Conservation (phyloP, 495 filamentous ascomycete species). For the Aspergillus leporis region DNA sequence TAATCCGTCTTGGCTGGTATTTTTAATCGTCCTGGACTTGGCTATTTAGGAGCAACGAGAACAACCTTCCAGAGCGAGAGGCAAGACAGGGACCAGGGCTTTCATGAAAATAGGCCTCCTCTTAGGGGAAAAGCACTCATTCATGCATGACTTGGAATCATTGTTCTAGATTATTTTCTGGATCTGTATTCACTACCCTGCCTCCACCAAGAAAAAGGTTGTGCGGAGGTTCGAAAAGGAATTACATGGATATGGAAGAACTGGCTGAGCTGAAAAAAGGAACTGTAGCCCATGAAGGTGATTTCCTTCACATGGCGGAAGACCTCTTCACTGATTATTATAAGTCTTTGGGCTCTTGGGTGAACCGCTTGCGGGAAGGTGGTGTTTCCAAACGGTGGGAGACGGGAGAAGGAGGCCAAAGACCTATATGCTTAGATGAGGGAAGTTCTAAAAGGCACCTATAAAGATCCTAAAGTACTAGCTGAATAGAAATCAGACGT, state of each 20-base stretch:
- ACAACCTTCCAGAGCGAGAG: conserved; percentile 21
- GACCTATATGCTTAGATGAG: conserved; percentile 6
- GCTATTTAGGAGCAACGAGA: conserved; percentile 24
- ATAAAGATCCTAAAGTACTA: neutral
- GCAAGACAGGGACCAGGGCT: conserved; percentile 34
- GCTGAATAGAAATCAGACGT: neutral
- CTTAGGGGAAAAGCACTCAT: conserved; percentile 26
- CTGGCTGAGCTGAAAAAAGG: conserved; percentile 10
- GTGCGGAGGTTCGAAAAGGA: conserved; percentile 10
- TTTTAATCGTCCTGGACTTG: conserved; percentile 35
- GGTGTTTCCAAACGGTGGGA: conserved; percentile 4
- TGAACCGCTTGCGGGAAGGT: conserved; percentile 8
- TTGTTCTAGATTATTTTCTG: conserved; percentile 57
- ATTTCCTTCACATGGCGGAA: neutral
- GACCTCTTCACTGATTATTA: conserved; percentile 3
- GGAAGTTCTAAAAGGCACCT: neutral
- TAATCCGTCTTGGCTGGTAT: conserved; percentile 25
- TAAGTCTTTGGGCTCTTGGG: conserved; percentile 6
- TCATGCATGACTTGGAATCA: conserved; percentile 47
- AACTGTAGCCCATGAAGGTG: conserved; percentile 4
- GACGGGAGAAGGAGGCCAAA: neutral
- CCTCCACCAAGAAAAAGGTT: neutral
- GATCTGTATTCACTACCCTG: conserved; percentile 45
- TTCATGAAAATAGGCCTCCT: conserved; percentile 36
- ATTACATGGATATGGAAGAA: conserved; percentile 12